These are phyloP conservation scores for Colletotrichum shisoi DNA, from an alignment of 2,329 filamentous ascomycete species.

Conservation along the genomic window DNA sequence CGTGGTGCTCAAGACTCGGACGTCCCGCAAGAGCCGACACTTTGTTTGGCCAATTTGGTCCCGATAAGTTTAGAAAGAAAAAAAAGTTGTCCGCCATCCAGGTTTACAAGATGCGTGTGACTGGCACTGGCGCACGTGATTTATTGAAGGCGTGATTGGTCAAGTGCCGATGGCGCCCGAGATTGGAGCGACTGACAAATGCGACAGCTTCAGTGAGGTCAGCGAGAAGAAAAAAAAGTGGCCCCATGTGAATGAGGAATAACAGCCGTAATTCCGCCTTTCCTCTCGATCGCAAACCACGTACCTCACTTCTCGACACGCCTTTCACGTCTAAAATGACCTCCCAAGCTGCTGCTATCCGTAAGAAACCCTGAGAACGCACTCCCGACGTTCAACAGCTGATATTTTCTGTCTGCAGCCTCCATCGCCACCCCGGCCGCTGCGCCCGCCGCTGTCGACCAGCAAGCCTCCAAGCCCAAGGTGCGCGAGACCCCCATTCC, in stretches of 20 bases:
- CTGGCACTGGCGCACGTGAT: constrained; percentile 22
- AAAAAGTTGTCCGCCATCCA: not conserved
- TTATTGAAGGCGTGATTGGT: constrained; percentile 31
- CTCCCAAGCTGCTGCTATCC: constrained; percentile 44
- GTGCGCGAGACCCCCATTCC: constrained; percentile 43
- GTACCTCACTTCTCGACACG: constrained; percentile 14
- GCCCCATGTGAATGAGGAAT: constrained; percentile 19
- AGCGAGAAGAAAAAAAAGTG: constrained; percentile 37
- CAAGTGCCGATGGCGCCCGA: constrained; percentile 14
- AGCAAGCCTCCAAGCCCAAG: constrained; percentile 55
- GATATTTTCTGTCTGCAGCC: constrained; percentile 22
- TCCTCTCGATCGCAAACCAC: constrained; percentile 11
- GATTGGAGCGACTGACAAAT: constrained; percentile 38
- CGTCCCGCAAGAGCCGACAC: no score
- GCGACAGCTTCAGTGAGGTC: constrained; percentile 32
- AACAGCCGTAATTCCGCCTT: constrained; percentile 10
- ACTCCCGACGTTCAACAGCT: constrained; percentile 12
- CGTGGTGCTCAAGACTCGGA: no score
- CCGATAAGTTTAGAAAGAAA: not conserved
- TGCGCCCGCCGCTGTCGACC: constrained; percentile 45
- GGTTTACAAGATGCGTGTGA: not conserved
- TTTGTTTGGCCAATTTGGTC: not conserved
- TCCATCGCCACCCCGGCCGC: constrained; percentile 45
- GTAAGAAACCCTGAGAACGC: constrained; percentile 41
- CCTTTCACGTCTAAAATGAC: constrained; percentile 42